Evolutionary conservation across 2,329 filamentous ascomycete genomes (phyloP).

Genomic region (Scedosporium dehoogii): DNA sequence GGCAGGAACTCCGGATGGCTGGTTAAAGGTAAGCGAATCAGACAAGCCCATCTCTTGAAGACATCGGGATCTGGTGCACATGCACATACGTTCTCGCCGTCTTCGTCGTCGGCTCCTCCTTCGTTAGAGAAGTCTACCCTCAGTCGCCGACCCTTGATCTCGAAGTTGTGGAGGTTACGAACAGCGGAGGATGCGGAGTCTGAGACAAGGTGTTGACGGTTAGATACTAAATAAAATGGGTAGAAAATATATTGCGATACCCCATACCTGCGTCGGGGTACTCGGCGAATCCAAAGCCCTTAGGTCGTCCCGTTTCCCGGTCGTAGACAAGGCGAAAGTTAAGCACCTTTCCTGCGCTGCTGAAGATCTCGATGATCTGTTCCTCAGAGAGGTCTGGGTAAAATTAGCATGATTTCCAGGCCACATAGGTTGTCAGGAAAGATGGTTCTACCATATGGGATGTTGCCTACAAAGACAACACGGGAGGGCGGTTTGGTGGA

Average conservation of each 20-base stretch:
- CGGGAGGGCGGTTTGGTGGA: slow-evolving; percentile 66
- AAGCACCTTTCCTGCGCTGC: slow-evolving; percentile 77
- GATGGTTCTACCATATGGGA: slow-evolving; percentile 57
- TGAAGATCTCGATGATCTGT: slow-evolving; percentile 90
- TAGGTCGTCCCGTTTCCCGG: slow-evolving; percentile 85
- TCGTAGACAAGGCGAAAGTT: slow-evolving; percentile 91
- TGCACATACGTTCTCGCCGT: slow-evolving; percentile 19
- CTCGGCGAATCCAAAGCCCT: slow-evolving; percentile 94
- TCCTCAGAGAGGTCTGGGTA: slow-evolving; percentile 83
- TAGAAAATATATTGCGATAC: not conserved
- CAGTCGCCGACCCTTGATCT: slow-evolving; percentile 89
- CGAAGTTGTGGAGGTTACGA: slow-evolving; percentile 88
- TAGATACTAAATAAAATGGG: slow-evolving; percentile 1
- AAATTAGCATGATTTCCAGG: not conserved
- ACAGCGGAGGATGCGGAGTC: slow-evolving; percentile 85
- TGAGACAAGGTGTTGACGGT: slow-evolving; percentile 16
- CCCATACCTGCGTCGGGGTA: slow-evolving; percentile 75
- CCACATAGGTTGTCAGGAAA: not conserved
- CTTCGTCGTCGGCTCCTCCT: slow-evolving; percentile 62
- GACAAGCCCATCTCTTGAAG: not conserved
- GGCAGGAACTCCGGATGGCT: not conserved
- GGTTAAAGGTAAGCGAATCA: not conserved
- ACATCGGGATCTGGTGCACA: not conserved
- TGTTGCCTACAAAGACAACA: slow-evolving; percentile 79
- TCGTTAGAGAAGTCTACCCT: slow-evolving; percentile 96